phyloP scores from a whole-genome alignment of 768 basidiomycete genomes.

The Termitomyces sp. region DNA sequence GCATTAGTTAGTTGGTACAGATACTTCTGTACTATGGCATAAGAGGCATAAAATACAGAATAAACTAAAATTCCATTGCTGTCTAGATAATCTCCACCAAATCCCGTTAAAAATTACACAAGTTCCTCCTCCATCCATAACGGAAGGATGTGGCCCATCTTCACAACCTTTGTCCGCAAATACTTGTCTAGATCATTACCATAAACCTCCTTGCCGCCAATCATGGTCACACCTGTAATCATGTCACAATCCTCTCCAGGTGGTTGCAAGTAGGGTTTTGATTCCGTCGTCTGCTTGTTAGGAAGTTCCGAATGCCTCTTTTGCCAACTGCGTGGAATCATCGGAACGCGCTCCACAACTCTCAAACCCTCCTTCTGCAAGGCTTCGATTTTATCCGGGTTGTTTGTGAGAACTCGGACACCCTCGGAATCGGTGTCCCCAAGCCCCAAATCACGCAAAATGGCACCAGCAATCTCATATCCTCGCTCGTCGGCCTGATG shows the following conservation, averaged over 20 bases:
- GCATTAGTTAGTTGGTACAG: background rate
- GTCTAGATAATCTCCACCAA: background rate
- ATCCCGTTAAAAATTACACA: conserved; percentile 13
- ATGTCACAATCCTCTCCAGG: conserved; percentile 31
- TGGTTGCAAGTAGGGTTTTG: conserved; percentile 16
- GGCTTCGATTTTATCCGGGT: conserved; percentile 94
- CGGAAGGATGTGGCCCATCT: conserved; percentile 94
- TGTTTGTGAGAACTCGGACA: conserved; percentile 88
- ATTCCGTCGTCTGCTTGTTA: conserved; percentile 15
- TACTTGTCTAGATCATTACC: conserved; percentile 93
- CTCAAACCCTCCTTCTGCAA: conserved; percentile 77
- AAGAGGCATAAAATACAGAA: conserved; percentile 6
- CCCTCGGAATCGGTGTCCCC: conserved; percentile 46
- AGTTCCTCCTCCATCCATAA: conserved; percentile 40
- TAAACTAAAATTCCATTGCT: background rate
- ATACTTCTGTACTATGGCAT: background rate
- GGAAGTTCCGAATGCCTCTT: conserved; percentile 29
- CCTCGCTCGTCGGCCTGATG: conserved; percentile 91
- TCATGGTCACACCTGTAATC: conserved; percentile 66
- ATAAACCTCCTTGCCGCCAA: conserved; percentile 70
- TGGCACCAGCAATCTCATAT: conserved; percentile 89
- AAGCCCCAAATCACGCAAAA: conserved; percentile 82
- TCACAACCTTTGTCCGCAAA: conserved; percentile 89
- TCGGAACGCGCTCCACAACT: conserved; percentile 82
- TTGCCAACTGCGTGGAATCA: conserved; percentile 93